A percentile compares a stretch with the other conserved stretches of the same genome.
These are phyloP conservation scores for Akanthomyces dipterigenus DNA, from an alignment of 2,329 filamentous ascomycete species.

Conservation along the genomic window DNA sequence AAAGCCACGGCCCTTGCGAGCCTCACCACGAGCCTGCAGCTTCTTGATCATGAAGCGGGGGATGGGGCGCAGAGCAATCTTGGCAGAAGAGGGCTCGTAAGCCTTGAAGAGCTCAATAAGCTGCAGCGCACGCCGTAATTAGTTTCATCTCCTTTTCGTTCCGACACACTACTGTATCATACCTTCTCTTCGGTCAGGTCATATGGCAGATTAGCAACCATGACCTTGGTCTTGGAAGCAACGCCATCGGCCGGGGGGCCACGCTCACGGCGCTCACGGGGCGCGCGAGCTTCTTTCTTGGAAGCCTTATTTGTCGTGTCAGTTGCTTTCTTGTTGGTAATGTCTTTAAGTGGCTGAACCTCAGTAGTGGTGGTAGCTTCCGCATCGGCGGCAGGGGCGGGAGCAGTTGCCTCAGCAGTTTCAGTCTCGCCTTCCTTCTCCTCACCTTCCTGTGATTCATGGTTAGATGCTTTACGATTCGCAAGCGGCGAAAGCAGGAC, in stretches of 20 bases:
- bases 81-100: slow-evolving; percentile 89
- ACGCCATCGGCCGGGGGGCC: slow-evolving; percentile 96
- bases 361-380: slow-evolving; percentile 43
- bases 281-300: slow-evolving; percentile 46
- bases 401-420: slow-evolving; percentile 26
- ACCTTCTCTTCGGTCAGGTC: slow-evolving; percentile 97
- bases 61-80: slow-evolving; percentile 97
- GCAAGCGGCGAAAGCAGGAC: background rate
- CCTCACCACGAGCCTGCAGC: slow-evolving; percentile 94
- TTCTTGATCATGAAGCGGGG: slow-evolving; percentile 99
- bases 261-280: slow-evolving; percentile 63
- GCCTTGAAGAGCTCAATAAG: slow-evolving; percentile 94
- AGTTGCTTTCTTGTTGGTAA: slow-evolving; percentile 52
- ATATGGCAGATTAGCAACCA: slow-evolving; percentile 99
- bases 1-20: slow-evolving; percentile 98
- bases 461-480: background rate
- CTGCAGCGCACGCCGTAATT: slow-evolving; percentile 38
- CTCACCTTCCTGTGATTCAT: slow-evolving; percentile 26
- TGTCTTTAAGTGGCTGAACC: slow-evolving; percentile 53
- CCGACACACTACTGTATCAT: slow-evolving; percentile 14
- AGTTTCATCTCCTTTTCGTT: slow-evolving; percentile 6
- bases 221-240: slow-evolving; percentile 99
- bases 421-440: slow-evolving; percentile 40
- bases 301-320: slow-evolving; percentile 55
- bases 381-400: slow-evolving; percentile 37